Conservation (phyloP, 2,329 filamentous ascomycete genomes). For the Sporothrix globosa region DNA sequence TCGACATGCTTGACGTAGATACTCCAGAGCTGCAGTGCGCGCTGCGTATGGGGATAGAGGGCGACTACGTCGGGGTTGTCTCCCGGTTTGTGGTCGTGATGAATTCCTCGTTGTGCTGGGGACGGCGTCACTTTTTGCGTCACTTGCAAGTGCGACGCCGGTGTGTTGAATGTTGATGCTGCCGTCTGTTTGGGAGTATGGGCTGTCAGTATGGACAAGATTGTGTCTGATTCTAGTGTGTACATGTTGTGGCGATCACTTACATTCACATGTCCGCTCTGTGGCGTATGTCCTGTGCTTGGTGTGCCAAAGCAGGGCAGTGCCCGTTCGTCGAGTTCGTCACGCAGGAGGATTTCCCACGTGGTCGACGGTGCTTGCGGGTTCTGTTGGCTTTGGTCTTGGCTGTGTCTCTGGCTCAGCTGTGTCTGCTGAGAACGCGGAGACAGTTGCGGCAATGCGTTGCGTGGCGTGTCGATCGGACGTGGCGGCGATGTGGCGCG, state of each 20-base stretch:
- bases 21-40: constrained; percentile 16
- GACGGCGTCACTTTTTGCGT: not conserved
- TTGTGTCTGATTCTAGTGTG: no score
- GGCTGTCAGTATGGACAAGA: no score
- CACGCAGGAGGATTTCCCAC: not conserved
- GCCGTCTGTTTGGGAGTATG: no score
- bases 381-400: not conserved
- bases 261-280: not conserved
- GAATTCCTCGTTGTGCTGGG: not conserved
- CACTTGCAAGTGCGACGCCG: not conserved
- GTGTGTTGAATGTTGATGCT: not conserved
- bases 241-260: not conserved
- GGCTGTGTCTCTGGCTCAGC: not conserved
- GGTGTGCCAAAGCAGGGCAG: not conserved
- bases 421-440: not conserved
- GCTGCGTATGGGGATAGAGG: not conserved
- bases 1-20: constrained; percentile 21
- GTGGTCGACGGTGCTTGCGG: not conserved
- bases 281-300: not conserved
- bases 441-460: not conserved
- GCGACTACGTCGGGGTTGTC: not conserved
- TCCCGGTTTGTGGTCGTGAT: not conserved
- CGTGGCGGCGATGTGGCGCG: not conserved
- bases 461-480: not conserved
- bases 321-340: not conserved